These are phyloP conservation scores for Lepraria neglecta DNA, from an alignment of 495 filamentous ascomycete species.

Conservation along the genomic window DNA sequence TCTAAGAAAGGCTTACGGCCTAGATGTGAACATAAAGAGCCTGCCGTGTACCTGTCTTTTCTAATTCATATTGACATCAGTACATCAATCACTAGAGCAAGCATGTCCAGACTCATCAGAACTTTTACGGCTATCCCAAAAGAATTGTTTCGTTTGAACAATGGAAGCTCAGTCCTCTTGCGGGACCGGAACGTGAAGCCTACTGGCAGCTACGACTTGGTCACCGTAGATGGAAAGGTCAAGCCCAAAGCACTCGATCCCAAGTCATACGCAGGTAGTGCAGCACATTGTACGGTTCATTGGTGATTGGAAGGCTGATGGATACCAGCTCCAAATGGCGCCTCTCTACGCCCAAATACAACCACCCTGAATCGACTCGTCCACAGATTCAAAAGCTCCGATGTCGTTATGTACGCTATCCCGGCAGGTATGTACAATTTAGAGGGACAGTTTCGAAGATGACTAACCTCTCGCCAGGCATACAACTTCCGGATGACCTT, in stretches of 20 bases:
- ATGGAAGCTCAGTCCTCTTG: no score
- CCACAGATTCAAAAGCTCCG: not conserved
- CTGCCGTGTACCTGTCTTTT: no score
- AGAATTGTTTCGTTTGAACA: no score
- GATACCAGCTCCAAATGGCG: not conserved
- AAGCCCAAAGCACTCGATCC: constrained; percentile 10
- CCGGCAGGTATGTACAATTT: constrained; percentile 5
- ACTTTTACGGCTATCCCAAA: no score
- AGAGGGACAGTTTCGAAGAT: not conserved
- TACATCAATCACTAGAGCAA: no score
- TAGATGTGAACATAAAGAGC: no score
- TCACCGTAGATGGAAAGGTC: constrained; percentile 13
- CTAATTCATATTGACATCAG: no score
- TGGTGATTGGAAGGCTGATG: not conserved
- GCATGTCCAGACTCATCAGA: no score
- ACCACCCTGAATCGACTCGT: not conserved
- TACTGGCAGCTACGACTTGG: constrained; percentile 6
- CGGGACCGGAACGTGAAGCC: constrained; percentile 33
- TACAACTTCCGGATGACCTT: constrained; percentile 21
- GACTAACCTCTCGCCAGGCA: constrained; percentile 12
- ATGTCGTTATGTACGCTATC: constrained; percentile 4
- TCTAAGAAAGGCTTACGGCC: no score
- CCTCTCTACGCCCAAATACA: not conserved
- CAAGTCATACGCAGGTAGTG: not conserved
- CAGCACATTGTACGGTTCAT: not conserved